Evolutionary conservation across 495 filamentous ascomycete genomes (phyloP).

Genomic region (Penicillium pancosmium): DNA sequence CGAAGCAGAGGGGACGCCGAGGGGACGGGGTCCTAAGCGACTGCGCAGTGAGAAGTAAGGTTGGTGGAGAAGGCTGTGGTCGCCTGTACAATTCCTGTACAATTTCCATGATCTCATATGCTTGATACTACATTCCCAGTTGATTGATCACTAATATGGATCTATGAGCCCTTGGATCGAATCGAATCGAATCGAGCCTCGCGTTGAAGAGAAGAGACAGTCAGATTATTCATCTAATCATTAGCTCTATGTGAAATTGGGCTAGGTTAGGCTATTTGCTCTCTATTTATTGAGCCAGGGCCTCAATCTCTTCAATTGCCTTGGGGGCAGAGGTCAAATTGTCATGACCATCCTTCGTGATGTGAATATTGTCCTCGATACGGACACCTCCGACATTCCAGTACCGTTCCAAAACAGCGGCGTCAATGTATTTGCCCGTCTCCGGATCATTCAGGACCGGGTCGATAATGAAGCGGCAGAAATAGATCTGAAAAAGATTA

Average conservation of each 20-base stretch:
- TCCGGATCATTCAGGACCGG: slow-evolving; percentile 73
- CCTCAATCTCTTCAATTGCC: slow-evolving; percentile 70
- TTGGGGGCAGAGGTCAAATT: slow-evolving; percentile 82
- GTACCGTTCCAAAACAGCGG: slow-evolving; percentile 72
- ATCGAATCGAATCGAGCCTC: too few species aligned
- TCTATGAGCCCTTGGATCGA: too few species aligned
- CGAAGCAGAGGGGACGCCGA: slow-evolving; percentile 33
- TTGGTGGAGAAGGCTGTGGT: too few species aligned
- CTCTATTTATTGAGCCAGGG: slow-evolving; percentile 28
- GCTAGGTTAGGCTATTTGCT: neutral
- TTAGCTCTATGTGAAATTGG: too few species aligned
- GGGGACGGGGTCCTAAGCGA: slow-evolving; percentile 38
- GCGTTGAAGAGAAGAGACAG: too few species aligned
- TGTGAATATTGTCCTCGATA: slow-evolving; percentile 75
- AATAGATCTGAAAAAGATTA: slow-evolving; percentile 68
- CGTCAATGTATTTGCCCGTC: slow-evolving; percentile 72
- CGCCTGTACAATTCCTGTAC: neutral
- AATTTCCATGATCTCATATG: slow-evolving; percentile 1
- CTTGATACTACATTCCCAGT: too few species aligned
- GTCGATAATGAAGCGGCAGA: slow-evolving; percentile 89
- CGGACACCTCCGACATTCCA: slow-evolving; percentile 89
- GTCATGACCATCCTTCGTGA: slow-evolving; percentile 74
- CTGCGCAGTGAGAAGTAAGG: slow-evolving; percentile 31
- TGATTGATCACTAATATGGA: too few species aligned
- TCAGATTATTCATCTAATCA: too few species aligned